These are phyloP conservation scores for Melanomma pulvis-pyrius DNA, from an alignment of 495 filamentous ascomycete species.

Conservation along the genomic window DNA sequence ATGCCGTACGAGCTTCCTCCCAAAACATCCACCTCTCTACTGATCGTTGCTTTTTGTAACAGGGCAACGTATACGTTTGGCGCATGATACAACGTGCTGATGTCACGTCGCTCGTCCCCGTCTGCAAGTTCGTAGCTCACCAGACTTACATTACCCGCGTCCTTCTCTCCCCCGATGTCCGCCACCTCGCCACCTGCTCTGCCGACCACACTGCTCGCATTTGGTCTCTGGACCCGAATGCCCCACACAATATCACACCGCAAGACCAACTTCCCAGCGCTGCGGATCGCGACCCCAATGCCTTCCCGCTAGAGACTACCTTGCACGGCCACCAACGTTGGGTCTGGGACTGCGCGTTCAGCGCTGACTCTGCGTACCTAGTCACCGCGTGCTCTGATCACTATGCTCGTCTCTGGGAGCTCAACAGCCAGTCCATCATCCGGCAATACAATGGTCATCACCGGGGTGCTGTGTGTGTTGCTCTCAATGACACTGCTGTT, in stretches of 20 bases:
- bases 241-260: conserved; percentile 40
- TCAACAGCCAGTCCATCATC: conserved; percentile 82
- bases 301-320: conserved; percentile 82
- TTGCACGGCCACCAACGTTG: conserved; percentile 94
- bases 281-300: conserved; percentile 49
- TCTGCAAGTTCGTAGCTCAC: conserved; percentile 92
- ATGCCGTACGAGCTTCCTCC: conserved; percentile 60
- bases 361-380: conserved; percentile 91
- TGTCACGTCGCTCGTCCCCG: conserved; percentile 81
- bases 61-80: conserved; percentile 99
- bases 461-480: conserved; percentile 91
- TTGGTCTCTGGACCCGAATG: conserved; percentile 74
- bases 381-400: conserved; percentile 98
- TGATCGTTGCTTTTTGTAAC: conserved; percentile 3
- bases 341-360: conserved; percentile 99
- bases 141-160: conserved; percentile 93
- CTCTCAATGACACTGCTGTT: conserved; percentile 73
- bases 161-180: conserved; percentile 94
- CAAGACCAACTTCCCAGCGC: conserved; percentile 29
- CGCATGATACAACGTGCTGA: conserved; percentile 82
- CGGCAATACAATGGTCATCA: conserved; percentile 98
- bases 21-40: not conserved
- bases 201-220: conserved; percentile 98
- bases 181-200: conserved; percentile 94
- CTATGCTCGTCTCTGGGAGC: conserved; percentile 95